phyloP scores from a whole-genome alignment of 2,329 filamentous ascomycete genomes.

The Paracorniculantispora psalliotae region DNA sequence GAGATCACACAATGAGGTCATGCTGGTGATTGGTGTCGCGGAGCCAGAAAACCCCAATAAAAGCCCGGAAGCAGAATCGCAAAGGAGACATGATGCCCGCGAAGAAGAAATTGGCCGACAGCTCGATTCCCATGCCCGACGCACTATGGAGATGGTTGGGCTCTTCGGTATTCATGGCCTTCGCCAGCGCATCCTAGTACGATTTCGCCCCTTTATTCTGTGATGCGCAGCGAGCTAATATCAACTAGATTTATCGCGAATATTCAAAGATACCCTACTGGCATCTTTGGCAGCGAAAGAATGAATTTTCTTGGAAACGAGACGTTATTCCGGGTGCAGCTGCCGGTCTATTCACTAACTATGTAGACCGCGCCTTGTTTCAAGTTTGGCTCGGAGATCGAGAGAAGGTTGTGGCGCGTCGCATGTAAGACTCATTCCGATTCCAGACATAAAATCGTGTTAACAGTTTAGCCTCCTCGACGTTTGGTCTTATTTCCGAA shows the following conservation, averaged over 20 bases:
- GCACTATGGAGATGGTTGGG: constrained; percentile 36
- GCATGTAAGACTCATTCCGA: constrained; percentile 22
- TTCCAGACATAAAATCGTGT: neutral
- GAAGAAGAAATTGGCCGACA: constrained; percentile 43
- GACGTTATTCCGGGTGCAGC: constrained; percentile 31
- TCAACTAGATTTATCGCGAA: constrained; percentile 44
- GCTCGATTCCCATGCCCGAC: constrained; percentile 29
- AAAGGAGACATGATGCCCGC: constrained; percentile 40
- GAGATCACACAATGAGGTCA: constrained; percentile 58
- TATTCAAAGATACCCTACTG: constrained; percentile 47
- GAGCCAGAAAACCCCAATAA: constrained; percentile 47
- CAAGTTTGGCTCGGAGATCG: constrained; percentile 22
- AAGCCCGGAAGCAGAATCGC: constrained; percentile 35
- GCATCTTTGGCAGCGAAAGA: constrained; percentile 31
- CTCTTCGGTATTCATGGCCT: constrained; percentile 50
- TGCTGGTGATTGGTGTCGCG: constrained; percentile 58
- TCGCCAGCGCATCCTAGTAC: constrained; percentile 50
- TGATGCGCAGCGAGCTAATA: constrained; percentile 11
- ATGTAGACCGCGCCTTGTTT: constrained; percentile 24
- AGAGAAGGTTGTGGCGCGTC: constrained; percentile 21
- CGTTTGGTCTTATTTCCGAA: constrained; percentile 38
- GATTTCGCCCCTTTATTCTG: constrained; percentile 6
- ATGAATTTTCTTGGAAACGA: constrained; percentile 26
- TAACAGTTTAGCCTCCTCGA: constrained; percentile 23
- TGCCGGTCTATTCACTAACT: constrained; percentile 24